Evolutionary conservation across 352 stramenopile genomes (phyloP), one percentile per base, ranked within the genome.

Genomic region (Pythium plurisporium): DNA sequence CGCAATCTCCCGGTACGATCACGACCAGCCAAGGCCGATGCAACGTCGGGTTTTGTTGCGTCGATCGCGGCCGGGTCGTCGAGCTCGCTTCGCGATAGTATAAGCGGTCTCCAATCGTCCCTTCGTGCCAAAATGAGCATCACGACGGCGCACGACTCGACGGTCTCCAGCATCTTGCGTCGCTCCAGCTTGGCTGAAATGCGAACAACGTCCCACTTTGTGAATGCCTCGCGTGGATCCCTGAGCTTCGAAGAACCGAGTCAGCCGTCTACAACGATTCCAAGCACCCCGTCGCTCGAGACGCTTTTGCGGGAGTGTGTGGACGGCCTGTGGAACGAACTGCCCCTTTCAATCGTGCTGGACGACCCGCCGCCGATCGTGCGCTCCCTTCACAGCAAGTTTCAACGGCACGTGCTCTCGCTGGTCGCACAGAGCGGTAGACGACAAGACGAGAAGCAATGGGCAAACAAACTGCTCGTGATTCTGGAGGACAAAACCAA

Each of bases 371-470:
- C 52, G 14, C 46, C 60, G 46, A 63, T 67, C 46, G 34, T 67
- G 25, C 29, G 37, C 15, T 46, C 46, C 12, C 47, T 67, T 3
- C 47, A 59, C 15, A 22, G 15, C 4, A 59, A 30, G 31, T 63
- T 63, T 40, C 52, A 62, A 19, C 30, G 12, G 5, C 17, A 48
- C 20, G 54, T 79, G n/a, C 27, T 86, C 2, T 27, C 66, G 20
- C 31, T 71, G 7, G 48, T 85, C 5, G 36, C 44, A 7, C 45
- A 47, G 20, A 47, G 69, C 23, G 65, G 60, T 6, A 72, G 80
- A 40, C 62, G 59, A 30, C 49, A 22, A 4, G 48, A 65, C 9
- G 72, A 86, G 4, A 56, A 62, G 6, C 36, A 38, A 0, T 86
- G 73, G 64, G 73, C 70, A 9, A 59, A 44, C 14, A 27, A 50